These are phyloP conservation scores for Carex parvula DNA, from an alignment of 176 grass and related monocot species.

Conservation along the genomic window DNA sequence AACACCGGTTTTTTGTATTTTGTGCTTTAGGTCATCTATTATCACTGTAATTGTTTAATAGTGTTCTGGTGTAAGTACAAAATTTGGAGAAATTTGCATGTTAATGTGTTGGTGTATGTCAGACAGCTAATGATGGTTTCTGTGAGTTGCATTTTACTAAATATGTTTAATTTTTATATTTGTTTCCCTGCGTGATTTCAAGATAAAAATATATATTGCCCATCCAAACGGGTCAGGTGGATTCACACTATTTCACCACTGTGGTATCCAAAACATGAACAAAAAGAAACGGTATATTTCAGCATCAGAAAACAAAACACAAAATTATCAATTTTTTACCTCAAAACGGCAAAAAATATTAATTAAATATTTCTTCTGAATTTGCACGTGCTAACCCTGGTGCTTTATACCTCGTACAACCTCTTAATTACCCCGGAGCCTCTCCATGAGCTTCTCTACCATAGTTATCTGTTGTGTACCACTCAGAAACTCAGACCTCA, in stretches of 20 bases:
- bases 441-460: conserved; percentile 76
- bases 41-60: not conserved
- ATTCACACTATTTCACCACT: not conserved
- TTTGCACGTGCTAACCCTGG: not conserved
- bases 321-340: not conserved
- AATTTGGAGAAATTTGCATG: not conserved
- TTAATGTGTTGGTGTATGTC: not conserved
- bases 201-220: not conserved
- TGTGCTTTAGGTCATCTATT: not conserved
- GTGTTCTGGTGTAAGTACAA: not conserved
- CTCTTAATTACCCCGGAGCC: conserved; percentile 24
- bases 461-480: conserved; percentile 64
- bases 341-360: not conserved
- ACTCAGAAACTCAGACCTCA: conserved; percentile 63
- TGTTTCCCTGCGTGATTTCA: not conserved
- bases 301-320: not conserved
- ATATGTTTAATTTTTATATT: not conserved
- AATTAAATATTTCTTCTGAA: not conserved
- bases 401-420: not conserved
- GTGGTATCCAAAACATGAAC: not conserved
- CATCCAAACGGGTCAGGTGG: not conserved
- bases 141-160: not conserved
- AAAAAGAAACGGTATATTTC: not conserved
- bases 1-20: not conserved
- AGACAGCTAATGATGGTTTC: not conserved